phyloP scores from a whole-genome alignment of 2,329 filamentous ascomycete genomes.

The Colletotrichum spaethianum region DNA sequence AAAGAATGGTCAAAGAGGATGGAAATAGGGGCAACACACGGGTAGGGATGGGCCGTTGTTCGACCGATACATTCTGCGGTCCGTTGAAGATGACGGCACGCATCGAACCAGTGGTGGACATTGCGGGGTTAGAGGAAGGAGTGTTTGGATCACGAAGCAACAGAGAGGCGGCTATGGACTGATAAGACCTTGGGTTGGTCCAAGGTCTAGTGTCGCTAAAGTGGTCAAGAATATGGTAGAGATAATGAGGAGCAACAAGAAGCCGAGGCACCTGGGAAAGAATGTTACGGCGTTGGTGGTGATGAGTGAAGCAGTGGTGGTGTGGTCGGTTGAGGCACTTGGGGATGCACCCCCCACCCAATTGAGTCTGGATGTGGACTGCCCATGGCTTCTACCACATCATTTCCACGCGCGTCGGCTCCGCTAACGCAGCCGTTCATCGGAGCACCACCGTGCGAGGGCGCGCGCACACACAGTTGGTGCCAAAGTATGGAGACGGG shows the following conservation, averaged over 20 bases:
- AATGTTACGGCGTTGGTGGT: neutral
- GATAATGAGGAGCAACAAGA: neutral
- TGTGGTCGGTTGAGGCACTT: neutral
- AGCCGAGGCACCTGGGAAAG: neutral
- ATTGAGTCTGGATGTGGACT: neutral
- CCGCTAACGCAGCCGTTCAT: conserved; percentile 20
- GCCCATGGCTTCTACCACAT: neutral
- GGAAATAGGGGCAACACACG: conserved; percentile 52
- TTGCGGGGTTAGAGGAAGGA: conserved; percentile 19
- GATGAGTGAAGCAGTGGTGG: neutral
- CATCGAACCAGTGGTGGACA: conserved; percentile 70
- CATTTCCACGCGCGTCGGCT: conserved; percentile 5
- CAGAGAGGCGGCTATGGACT: neutral
- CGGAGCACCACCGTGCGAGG: conserved; percentile 20
- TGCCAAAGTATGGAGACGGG: neutral
- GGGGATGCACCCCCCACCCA: neutral
- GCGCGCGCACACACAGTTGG: conserved; percentile 4
- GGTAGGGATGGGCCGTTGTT: conserved; percentile 84
- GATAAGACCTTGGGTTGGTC: neutral
- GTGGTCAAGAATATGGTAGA: neutral
- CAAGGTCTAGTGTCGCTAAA: neutral
- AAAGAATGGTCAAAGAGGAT: neutral
- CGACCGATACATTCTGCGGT: conserved; percentile 79
- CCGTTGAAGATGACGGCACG: conserved; percentile 91
- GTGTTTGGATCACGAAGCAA: neutral